These are phyloP conservation scores for Allomyces arbusculus DNA, from an alignment of 192 early-diverging fungal genomes.

Conservation along the genomic window DNA sequence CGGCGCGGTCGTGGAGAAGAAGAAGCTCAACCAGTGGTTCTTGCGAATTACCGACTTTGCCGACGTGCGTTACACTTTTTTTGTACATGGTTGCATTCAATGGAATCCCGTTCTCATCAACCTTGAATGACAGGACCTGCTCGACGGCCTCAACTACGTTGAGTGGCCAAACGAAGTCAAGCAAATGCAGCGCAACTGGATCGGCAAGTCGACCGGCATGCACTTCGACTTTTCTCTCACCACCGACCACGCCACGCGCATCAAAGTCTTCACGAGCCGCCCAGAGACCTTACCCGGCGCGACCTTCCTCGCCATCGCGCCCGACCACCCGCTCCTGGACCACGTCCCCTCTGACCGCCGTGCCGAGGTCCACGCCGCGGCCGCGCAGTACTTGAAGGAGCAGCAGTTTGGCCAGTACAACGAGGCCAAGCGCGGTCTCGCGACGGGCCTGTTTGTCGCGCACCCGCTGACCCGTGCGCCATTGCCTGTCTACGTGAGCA, in stretches of 20 bases:
- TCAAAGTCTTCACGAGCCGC: constrained; percentile 56
- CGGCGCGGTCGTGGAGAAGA: constrained; percentile 73
- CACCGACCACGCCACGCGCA: not conserved
- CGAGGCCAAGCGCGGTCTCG: constrained; percentile 15
- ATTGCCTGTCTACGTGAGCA: constrained; percentile 49
- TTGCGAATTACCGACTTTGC: constrained; percentile 69
- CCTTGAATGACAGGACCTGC: constrained; percentile 22
- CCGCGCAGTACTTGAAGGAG: not conserved
- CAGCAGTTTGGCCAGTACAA: constrained; percentile 8
- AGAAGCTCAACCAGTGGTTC: constrained; percentile 80
- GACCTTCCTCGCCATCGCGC: constrained; percentile 42
- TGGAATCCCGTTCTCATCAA: not conserved
- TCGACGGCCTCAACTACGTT: constrained; percentile 50
- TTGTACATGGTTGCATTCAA: not conserved
- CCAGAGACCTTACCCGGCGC: constrained; percentile 61
- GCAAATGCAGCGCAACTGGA: constrained; percentile 70
- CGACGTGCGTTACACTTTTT: constrained; percentile 22
- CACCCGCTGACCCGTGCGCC: constrained; percentile 34
- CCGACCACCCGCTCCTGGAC: constrained; percentile 37
- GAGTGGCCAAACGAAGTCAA: constrained; percentile 60
- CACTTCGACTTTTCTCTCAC: no score
- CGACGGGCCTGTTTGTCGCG: constrained; percentile 37
- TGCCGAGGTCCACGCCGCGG: not conserved
- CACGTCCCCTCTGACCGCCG: not conserved
- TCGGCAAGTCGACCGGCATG: constrained; percentile 21